Percentiles rank a stretch among this genome's conserved stretches.
These are phyloP conservation scores for Irpex sp. DNA, from an alignment of 1,284 basidiomycete genomes.

Conservation along the genomic window DNA sequence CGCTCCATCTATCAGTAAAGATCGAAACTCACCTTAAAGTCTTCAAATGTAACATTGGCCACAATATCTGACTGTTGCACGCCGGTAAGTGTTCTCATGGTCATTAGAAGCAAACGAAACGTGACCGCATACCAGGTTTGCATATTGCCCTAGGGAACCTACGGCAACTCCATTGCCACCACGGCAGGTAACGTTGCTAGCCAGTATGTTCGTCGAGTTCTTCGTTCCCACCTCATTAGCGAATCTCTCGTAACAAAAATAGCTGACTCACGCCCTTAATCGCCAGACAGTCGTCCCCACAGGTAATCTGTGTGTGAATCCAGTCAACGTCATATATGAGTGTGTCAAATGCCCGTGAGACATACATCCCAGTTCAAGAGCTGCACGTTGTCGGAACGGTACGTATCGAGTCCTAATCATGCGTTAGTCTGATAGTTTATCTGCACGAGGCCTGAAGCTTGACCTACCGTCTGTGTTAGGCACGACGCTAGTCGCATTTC, in stretches of 20 bases:
- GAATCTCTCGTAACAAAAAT: background rate
- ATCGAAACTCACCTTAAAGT: constrained; percentile 37
- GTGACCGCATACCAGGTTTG: constrained; percentile 36
- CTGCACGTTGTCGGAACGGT: constrained; percentile 48
- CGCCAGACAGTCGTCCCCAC: constrained; percentile 65
- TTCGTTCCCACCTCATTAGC: constrained; percentile 18
- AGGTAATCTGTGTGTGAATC: constrained; percentile 36
- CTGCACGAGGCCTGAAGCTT: background rate
- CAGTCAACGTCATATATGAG: background rate
- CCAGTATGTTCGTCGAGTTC: constrained; percentile 56
- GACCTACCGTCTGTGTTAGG: constrained; percentile 59
- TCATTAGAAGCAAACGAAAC: constrained; percentile 14
- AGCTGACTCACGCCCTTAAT: constrained; percentile 51
- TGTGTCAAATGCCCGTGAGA: background rate
- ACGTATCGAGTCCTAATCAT: constrained; percentile 53
- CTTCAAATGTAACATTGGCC: constrained; percentile 49
- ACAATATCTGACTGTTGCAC: constrained; percentile 47
- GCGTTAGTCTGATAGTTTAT: background rate
- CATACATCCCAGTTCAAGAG: constrained; percentile 51
- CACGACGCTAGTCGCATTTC: constrained; percentile 39
- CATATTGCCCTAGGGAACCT: constrained; percentile 61
- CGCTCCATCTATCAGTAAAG: background rate
- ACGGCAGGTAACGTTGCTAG: constrained; percentile 48
- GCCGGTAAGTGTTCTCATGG: constrained; percentile 1
- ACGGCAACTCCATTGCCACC: constrained; percentile 68